Conservation (phyloP, 345 rosid genomes). For the Corymbia maculata region DNA sequence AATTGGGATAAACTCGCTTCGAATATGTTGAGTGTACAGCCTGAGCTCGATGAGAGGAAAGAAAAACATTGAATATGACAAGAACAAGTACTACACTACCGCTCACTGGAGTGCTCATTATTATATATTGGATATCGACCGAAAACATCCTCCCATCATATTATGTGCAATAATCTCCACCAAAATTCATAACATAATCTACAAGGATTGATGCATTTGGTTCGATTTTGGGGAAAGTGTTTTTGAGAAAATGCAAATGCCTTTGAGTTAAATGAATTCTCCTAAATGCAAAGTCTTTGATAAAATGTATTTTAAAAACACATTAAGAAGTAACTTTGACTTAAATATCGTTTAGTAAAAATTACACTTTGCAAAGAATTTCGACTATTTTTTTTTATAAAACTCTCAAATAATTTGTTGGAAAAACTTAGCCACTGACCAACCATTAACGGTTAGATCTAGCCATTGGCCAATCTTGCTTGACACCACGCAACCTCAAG, state of each 20-base stretch:
- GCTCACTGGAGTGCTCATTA: background rate
- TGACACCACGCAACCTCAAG: rapidly evolving
- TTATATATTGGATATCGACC: background rate
- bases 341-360: rapidly evolving
- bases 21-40: background rate
- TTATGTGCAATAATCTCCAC: background rate
- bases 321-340: rapidly evolving
- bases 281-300: no score
- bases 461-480: background rate
- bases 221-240: no score
- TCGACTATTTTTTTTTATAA: no score
- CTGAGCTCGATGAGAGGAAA: background rate
- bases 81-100: background rate
- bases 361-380: background rate
- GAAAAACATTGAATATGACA: background rate
- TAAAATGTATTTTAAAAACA: no score
- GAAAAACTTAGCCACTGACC: rapidly evolving
- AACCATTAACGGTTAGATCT: background rate
- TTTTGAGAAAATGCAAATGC: background rate
- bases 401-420: background rate
- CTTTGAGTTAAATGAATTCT: no score
- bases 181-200: background rate
- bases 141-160: background rate
- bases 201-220: no score
- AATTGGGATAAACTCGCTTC: background rate